phyloP scores from a whole-genome alignment of 1,284 basidiomycete genomes.

The Ustilago nuda region DNA sequence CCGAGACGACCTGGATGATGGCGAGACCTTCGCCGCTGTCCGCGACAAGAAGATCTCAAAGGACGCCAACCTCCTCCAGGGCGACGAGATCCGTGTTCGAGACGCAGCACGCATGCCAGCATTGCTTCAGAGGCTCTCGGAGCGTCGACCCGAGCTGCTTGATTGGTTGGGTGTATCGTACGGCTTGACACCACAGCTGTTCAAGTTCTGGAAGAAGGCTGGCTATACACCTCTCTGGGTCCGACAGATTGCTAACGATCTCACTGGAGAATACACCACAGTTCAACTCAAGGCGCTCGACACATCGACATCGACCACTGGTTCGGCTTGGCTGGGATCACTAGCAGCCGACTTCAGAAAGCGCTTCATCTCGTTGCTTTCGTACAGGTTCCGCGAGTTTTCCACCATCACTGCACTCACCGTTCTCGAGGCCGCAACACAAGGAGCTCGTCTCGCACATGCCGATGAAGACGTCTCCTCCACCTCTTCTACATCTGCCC shows the following conservation, averaged over 20 bases:
- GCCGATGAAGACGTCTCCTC: constrained; percentile 18
- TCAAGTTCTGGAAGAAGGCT: constrained; percentile 96
- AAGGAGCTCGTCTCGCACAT: constrained; percentile 71
- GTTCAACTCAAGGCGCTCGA: constrained; percentile 81
- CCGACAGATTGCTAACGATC: constrained; percentile 90
- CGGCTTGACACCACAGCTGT: constrained; percentile 87
- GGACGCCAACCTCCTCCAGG: constrained; percentile 38
- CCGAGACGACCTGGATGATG: constrained; percentile 49
- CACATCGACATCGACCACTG: constrained; percentile 65
- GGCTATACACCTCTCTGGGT: constrained; percentile 93
- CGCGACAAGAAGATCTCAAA: constrained; percentile 70
- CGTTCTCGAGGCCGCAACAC: constrained; percentile 84
- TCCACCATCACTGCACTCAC: constrained; percentile 86
- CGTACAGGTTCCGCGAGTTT: constrained; percentile 95
- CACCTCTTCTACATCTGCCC: constrained; percentile 15
- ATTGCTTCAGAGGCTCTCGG: constrained; percentile 87
- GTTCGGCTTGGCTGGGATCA: constrained; percentile 83
- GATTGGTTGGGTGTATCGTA: constrained; percentile 98
- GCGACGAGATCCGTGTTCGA: constrained; percentile 75
- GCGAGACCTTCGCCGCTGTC: constrained; percentile 67
- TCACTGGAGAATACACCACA: constrained; percentile 96
- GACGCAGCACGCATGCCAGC: constrained; percentile 87
- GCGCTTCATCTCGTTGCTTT: constrained; percentile 88
- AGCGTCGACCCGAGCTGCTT: constrained; percentile 87
- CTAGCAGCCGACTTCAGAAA: constrained; percentile 94